phyloP scores from a whole-genome alignment of 1,284 basidiomycete species.

The Boletus semigastroideus region DNA sequence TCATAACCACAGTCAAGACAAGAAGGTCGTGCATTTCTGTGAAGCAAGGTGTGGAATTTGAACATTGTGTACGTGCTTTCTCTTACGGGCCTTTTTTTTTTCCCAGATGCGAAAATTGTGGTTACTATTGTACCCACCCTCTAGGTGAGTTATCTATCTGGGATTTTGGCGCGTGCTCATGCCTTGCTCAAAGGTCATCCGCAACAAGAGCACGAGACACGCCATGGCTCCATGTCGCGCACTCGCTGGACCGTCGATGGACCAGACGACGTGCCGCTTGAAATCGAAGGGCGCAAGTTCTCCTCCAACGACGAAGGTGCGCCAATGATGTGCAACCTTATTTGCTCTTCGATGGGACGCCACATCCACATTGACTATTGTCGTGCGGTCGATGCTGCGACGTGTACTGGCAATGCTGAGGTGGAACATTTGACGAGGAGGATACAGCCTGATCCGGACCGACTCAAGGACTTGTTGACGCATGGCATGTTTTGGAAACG shows the following conservation, averaged over 20 bases:
- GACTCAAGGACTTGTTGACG: conserved; percentile 53
- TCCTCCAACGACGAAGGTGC: conserved; percentile 55
- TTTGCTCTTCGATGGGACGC: conserved; percentile 36
- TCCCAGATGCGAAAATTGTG: conserved; percentile 37
- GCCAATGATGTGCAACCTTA: conserved; percentile 60
- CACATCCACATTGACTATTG: conserved; percentile 60
- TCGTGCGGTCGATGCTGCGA: conserved; percentile 23
- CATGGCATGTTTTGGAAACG: conserved; percentile 56
- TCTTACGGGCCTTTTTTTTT: background rate
- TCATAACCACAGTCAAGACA: conserved; percentile 47
- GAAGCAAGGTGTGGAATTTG: conserved; percentile 38
- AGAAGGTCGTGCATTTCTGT: conserved; percentile 47
- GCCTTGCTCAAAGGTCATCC: conserved; percentile 44
- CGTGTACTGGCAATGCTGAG: conserved; percentile 41
- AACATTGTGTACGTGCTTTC: background rate
- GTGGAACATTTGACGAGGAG: conserved; percentile 42
- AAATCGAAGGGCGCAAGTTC: conserved; percentile 54
- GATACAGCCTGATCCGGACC: conserved; percentile 44
- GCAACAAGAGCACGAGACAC: conserved; percentile 57
- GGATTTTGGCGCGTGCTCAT: background rate
- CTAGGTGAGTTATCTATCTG: conserved; percentile 36
- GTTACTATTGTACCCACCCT: conserved; percentile 56
- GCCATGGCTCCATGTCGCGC: conserved; percentile 60
- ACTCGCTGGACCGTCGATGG: conserved; percentile 56
- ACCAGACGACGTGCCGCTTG: conserved; percentile 42